A percentile compares a stretch with the other conserved stretches of the same genome.
Evolutionary conservation across 1,284 basidiomycete species (phyloP).

Genomic region (Cutaneotrichosporon cavernicola): DNA sequence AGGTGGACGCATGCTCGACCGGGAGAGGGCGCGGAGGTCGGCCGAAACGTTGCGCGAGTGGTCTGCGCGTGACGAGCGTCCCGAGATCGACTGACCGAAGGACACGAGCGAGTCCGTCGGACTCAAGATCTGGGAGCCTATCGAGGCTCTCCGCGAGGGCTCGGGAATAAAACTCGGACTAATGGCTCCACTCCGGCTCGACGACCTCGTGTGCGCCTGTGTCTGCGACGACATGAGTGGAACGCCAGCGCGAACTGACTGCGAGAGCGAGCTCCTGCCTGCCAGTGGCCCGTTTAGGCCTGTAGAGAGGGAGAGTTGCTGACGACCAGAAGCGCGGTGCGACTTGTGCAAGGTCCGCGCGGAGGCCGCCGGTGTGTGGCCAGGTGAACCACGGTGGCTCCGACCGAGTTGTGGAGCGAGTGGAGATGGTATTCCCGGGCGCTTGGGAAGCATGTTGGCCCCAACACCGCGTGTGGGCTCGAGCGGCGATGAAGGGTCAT

Average conservation of each 20-base stretch:
- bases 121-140: constrained; percentile 1
- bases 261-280: constrained; percentile 1
- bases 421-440: constrained; percentile 49
- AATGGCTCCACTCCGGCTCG: constrained; percentile 10
- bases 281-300: not conserved
- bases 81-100: not conserved
- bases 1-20: constrained; percentile 7
- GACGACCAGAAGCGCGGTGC: constrained; percentile 7
- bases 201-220: not conserved
- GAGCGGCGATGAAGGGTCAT: constrained; percentile 32
- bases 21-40: not conserved
- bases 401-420: constrained; percentile 24
- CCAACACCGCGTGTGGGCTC: constrained; percentile 12
- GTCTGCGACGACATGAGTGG: constrained; percentile 11
- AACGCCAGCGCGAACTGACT: not conserved
- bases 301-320: constrained; percentile 10
- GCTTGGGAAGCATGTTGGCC: constrained; percentile 31
- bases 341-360: constrained; percentile 1
- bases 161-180: constrained; percentile 13
- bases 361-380: constrained; percentile 2
- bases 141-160: constrained; percentile 10
- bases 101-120: not conserved
- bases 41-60: not conserved
- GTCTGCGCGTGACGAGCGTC: not conserved
- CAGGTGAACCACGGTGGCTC: not conserved